A percentile compares a stretch with the other conserved stretches of the same genome.
Evolutionary conservation across 495 filamentous ascomycete genomes (phyloP).

Genomic region (Penicillium arizonense): DNA sequence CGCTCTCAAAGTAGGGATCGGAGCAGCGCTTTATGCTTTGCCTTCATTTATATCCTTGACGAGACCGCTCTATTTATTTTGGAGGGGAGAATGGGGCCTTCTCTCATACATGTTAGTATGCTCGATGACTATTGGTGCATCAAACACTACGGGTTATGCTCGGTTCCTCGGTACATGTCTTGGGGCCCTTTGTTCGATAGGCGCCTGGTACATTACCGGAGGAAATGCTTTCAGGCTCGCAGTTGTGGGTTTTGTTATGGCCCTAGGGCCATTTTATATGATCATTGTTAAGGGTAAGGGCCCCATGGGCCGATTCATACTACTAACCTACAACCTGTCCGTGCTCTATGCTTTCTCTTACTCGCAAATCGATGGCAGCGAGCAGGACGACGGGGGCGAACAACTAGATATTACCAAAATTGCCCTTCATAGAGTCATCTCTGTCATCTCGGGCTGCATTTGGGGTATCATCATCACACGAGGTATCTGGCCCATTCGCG

Average conservation of each 20-base stretch:
- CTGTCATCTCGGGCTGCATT: slow-evolving; percentile 81
- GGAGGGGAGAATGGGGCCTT: slow-evolving; percentile 96
- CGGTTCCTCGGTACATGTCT: slow-evolving; percentile 84
- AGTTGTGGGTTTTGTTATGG: slow-evolving; percentile 75
- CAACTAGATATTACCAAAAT: slow-evolving; percentile 84
- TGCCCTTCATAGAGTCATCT: slow-evolving; percentile 82
- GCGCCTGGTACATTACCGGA: slow-evolving; percentile 71
- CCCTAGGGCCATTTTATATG: slow-evolving; percentile 81
- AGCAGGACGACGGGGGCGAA: slow-evolving; percentile 79
- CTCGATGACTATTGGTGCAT: slow-evolving; percentile 93
- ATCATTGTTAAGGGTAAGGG: slow-evolving; percentile 81
- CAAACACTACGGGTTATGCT: slow-evolving; percentile 84
- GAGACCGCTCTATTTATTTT: slow-evolving; percentile 76
- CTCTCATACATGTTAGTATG: slow-evolving; percentile 98
- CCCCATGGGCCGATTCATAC: slow-evolving; percentile 86
- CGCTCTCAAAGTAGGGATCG: slow-evolving; percentile 87
- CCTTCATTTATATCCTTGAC: slow-evolving; percentile 79
- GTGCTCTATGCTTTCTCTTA: slow-evolving; percentile 92
- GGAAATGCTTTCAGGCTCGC: slow-evolving; percentile 73
- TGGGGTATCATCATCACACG: slow-evolving; percentile 93
- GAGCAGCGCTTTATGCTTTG: slow-evolving; percentile 82
- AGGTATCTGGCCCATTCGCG: slow-evolving; percentile 89
- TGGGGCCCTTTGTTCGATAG: slow-evolving; percentile 70
- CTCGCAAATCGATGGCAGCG: slow-evolving; percentile 67
- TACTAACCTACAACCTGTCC: slow-evolving; percentile 96